Percentiles rank a stretch among this genome's conserved stretches.
Evolutionary conservation across 2,329 filamentous ascomycete genomes (phyloP).

Genomic region (Xylaria sp.): DNA sequence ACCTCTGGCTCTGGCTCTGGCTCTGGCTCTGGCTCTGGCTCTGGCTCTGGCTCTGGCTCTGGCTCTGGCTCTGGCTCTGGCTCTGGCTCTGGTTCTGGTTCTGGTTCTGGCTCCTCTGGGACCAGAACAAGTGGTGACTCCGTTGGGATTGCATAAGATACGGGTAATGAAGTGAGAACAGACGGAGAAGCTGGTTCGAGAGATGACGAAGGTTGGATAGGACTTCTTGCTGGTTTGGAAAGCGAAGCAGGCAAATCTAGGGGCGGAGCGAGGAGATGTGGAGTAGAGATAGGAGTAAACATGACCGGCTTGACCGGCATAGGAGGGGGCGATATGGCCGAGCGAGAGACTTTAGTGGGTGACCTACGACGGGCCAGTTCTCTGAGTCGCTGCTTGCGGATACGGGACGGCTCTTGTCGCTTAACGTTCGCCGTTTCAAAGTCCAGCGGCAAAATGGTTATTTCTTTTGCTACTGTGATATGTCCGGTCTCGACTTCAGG

Average conservation of each 20-base stretch:
- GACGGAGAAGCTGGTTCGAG: neutral
- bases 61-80: neutral
- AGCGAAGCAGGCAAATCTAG: neutral
- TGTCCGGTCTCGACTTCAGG: neutral
- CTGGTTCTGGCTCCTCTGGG: too few relatives aligned
- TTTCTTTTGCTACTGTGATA: neutral
- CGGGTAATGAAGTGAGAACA: neutral
- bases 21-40: neutral
- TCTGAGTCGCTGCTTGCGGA: conserved; percentile 5
- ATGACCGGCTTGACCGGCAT: neutral
- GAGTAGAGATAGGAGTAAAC: conserved; percentile 1
- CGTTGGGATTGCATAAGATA: too few relatives aligned
- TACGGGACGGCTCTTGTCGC: neutral
- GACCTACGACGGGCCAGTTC: neutral
- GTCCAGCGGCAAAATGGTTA: neutral
- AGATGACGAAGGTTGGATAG: neutral
- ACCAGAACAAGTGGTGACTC: too few relatives aligned
- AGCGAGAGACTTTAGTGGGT: neutral
- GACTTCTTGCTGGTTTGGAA: neutral
- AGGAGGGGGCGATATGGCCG: neutral
- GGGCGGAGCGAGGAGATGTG: neutral
- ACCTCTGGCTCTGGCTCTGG: neutral
- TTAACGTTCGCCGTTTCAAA: neutral
- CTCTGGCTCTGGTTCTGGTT: too few relatives aligned
- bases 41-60: neutral